Base-by-base conservation (phyloP, 257 asterid genomes). In the Nicotiana tomentosiformis region DNA sequence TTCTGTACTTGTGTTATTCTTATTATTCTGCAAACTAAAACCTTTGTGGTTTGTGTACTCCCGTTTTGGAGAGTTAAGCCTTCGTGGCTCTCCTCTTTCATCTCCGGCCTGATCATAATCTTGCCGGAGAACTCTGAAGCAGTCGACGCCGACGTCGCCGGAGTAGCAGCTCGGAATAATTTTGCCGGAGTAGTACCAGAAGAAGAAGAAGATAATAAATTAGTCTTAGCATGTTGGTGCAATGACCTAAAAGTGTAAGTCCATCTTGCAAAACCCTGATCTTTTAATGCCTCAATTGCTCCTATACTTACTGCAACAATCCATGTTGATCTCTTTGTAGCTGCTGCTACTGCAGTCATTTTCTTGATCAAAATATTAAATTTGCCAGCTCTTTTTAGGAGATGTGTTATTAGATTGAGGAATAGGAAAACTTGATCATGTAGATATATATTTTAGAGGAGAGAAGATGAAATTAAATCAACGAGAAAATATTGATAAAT, bases 201-300 rank as follows among this genome's bases (percentile, higher is more conserved):
- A n/a, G 18, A 67, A 74, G 61, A 49, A 23, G 26, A 23, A 23
- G 26, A 23, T 86, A 26, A 86, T 23, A 83, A 39, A 9, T 80
- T 80, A 51, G 58, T 74, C 81, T 83, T 72, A 66, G 81, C 83
- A 57, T 70, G 66, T 66, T 83, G 86, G 7, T 83, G 86, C 2
- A 74, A 0, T 5, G 86, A 83, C 66, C 83, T 65, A 0, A 82
- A 30, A 83, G 85, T 62, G 62, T 82, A 16, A n/a, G 78, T 85
- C 85, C 85, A 85, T 32, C 85, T 67, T 2, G 83, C 51, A 77
- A 85, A 77, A 4, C 88, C 85, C 55, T 82, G 83, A 46, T 85
- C 88, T 57, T 82, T 85, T 37, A 85, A 20, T 14, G 82, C 85
- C 78, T 85, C 82, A n/a, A 85, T 78, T 26, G 76, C 74, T 10